Evolutionary conservation across 2,329 filamentous ascomycete genomes (phyloP), one percentile per base, ranked within the genome.

Genomic region (Fusarium sp.): DNA sequence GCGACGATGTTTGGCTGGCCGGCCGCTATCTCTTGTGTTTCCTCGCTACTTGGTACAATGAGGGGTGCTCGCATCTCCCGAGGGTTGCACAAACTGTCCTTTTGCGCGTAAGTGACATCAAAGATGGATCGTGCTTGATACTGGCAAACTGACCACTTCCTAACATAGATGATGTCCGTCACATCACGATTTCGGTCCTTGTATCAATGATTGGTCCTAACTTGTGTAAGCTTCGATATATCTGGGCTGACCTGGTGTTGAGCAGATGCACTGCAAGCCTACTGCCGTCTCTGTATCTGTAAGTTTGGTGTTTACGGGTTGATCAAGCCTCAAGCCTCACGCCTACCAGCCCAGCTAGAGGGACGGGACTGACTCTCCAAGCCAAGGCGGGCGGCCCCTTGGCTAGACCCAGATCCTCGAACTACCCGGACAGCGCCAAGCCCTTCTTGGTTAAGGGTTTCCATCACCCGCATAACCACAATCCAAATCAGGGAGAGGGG

Each of bases 331-430:
- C n/a, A n/a, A 63, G 53, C 62, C 57, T 54, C 55, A 63, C 40
- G 54, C 36, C 47, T 37, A 9, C 23, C 23, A 23, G 23, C 42
- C 33, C 33, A 28, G 30, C 33, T 28, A 10, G 26, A 37, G 34
- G 33, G 34, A 23, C 23, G 23, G 23, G 23, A 23, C 9, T 30
- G 23, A 23, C 44, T 50, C 26, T 41, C 34, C 55, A 63, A 67
- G 68, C 67, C 67, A 73, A 72, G 69, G 57, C 64, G 67, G 69
- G 51, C 59, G 57, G 56, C 64, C 56, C 59, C 57, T 59, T 61
- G 58, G 61, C 59, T 72, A 62, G 56, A 57, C 70, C 65, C 31
- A 65, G 62, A 72, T 72, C 68, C 65, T 58, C 46, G 23, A 50
- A 18, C 50, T 53, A 57, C 51, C 38, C 59, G 49, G 30, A 30